phyloP scores from a whole-genome alignment of 73 alveolate species.

The Paramecium sexaurelia region DNA sequence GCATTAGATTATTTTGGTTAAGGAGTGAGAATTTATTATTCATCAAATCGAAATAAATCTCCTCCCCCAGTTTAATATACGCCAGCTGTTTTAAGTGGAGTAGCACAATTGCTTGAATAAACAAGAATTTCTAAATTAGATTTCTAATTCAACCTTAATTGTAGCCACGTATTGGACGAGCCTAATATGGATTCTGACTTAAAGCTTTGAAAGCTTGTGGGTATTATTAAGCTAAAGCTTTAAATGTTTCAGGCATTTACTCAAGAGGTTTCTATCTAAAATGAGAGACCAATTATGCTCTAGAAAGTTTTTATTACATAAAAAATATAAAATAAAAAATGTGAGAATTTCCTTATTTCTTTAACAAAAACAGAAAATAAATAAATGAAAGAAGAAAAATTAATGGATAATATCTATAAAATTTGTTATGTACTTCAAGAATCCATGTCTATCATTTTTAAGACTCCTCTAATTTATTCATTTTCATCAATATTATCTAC shows the following conservation, averaged over 20 bases:
- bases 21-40: slow-evolving; percentile 25
- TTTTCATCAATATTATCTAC: slow-evolving; percentile 9
- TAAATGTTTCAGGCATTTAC: not conserved
- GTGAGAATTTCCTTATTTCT: not conserved
- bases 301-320: slow-evolving; percentile 5
- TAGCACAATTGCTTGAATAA: slow-evolving; percentile 1
- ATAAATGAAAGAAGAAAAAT: not conserved
- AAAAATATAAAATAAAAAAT: not conserved
- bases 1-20: not conserved
- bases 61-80: not conserved
- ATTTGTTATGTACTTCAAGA: slow-evolving; percentile 12
- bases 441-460: slow-evolving; percentile 49
- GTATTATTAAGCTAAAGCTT: not conserved
- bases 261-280: not conserved
- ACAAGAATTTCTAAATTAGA: slow-evolving; percentile 35
- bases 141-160: not conserved
- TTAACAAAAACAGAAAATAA: not conserved
- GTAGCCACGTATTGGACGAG: slow-evolving; percentile 5
- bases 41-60: slow-evolving; percentile 37
- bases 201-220: not conserved
- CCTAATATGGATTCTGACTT: not conserved
- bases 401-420: not conserved
- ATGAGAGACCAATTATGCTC: not conserved
- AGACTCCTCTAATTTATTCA: slow-evolving; percentile 13
- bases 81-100: slow-evolving; percentile 58